Evolutionary conservation across 768 basidiomycete genomes (phyloP).

Genomic region (Trametes sanguinea): DNA sequence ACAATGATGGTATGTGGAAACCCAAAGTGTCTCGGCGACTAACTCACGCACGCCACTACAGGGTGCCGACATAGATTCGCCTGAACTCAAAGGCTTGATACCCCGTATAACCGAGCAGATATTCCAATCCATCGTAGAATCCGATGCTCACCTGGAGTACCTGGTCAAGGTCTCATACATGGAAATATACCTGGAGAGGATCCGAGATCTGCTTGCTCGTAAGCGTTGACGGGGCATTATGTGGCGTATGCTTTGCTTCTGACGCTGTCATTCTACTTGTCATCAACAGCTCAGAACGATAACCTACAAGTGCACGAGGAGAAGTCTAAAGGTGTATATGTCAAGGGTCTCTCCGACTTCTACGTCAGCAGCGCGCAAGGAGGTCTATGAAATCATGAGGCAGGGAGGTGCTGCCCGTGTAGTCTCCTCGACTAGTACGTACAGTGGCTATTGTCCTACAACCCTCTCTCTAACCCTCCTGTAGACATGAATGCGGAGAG

Average conservation of each 20-base stretch:
- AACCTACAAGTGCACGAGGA: constrained; percentile 99
- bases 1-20: constrained; percentile 85
- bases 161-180: constrained; percentile 99
- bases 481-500: constrained; percentile 99
- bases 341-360: constrained; percentile 96
- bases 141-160: constrained; percentile 94
- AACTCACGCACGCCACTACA: constrained; percentile 36
- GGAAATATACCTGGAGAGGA: constrained; percentile 98
- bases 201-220: constrained; percentile 95
- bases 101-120: constrained; percentile 99
- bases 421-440: constrained; percentile 91
- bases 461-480: neutral
- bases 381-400: constrained; percentile 99
- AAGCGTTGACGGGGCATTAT: constrained; percentile 38
- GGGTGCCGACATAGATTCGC: constrained; percentile 96
- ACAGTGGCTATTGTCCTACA: neutral
- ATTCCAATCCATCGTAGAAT: constrained; percentile 95
- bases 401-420: constrained; percentile 91
- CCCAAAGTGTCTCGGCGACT: neutral
- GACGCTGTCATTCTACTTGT: neutral
- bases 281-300: constrained; percentile 82
- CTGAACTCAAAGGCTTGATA: constrained; percentile 93
- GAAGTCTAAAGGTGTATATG: constrained; percentile 95
- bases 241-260: neutral
- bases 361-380: constrained; percentile 93